Evolutionary conservation across 108 stramenopile species (phyloP).

Genomic region (Skeletonema tropicum): DNA sequence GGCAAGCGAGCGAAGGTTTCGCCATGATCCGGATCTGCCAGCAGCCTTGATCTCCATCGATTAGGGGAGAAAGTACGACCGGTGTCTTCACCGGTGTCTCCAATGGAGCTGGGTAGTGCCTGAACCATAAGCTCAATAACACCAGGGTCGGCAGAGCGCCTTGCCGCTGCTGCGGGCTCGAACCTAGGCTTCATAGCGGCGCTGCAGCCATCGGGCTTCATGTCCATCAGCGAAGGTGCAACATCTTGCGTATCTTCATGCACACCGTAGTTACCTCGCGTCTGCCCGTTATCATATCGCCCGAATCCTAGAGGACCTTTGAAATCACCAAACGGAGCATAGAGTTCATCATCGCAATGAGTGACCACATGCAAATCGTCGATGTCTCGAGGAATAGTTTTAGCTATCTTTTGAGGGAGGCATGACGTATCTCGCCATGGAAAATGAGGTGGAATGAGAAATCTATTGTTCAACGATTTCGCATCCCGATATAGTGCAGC

Average conservation of each 20-base stretch:
- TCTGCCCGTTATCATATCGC: conserved; percentile 63
- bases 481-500: conserved; percentile 42
- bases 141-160: conserved; percentile 67
- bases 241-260: conserved; percentile 8
- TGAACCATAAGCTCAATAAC: conserved; percentile 54
- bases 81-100: not conserved
- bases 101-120: conserved; percentile 36
- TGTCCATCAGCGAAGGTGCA: conserved; percentile 11
- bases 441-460: conserved; percentile 36
- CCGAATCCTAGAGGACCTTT: conserved; percentile 70
- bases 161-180: conserved; percentile 51
- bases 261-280: conserved; percentile 31
- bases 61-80: not conserved
- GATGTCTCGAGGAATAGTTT: conserved; percentile 78
- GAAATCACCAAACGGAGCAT: conserved; percentile 56
- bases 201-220: not conserved
- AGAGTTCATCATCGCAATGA: conserved; percentile 55
- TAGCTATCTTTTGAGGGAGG: conserved; percentile 52
- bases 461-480: conserved; percentile 34
- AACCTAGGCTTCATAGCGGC: conserved; percentile 1
- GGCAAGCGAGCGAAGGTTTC: conserved; percentile 40
- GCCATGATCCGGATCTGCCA: conserved; percentile 7
- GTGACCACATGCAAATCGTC: conserved; percentile 73
- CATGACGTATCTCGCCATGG: conserved; percentile 34
- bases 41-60: conserved; percentile 25